These are phyloP conservation scores for Diplocarpon rosae DNA, from an alignment of 2,329 filamentous ascomycete genomes.

Conservation along the genomic window DNA sequence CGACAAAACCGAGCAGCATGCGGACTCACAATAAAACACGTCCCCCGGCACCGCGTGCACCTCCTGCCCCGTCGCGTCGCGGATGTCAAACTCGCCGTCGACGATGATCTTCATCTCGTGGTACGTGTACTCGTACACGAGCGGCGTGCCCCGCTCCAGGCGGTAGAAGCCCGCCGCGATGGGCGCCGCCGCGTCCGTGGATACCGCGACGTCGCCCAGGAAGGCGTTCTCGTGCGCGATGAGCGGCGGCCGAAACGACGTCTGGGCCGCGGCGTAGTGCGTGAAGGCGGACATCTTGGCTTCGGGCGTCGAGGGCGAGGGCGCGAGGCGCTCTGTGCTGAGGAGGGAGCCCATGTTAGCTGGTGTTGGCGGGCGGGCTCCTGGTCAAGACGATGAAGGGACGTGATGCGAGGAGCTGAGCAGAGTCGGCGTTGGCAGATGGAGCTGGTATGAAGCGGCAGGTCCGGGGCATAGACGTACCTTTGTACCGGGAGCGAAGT, in stretches of 20 bases:
- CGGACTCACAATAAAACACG: conserved; percentile 43
- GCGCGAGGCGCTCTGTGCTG: conserved; percentile 19
- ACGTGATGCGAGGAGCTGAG: too few relatives aligned
- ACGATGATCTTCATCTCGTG: conserved; percentile 59
- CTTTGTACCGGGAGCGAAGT: too few relatives aligned
- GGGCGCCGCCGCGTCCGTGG: conserved; percentile 39
- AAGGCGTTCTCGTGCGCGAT: conserved; percentile 54
- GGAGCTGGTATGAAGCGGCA: too few relatives aligned
- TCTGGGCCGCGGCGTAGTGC: conserved; percentile 43
- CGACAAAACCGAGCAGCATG: background rate
- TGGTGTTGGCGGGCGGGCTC: too few relatives aligned
- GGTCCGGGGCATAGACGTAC: too few relatives aligned
- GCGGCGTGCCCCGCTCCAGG: conserved; percentile 48
- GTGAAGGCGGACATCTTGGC: conserved; percentile 21
- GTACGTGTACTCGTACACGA: conserved; percentile 54
- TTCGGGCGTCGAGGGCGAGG: conserved; percentile 4
- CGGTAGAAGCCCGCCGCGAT: conserved; percentile 50
- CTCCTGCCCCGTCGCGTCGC: conserved; percentile 45
- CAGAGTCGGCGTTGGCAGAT: too few relatives aligned
- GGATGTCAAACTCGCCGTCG: conserved; percentile 49
- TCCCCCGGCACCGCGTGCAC: conserved; percentile 48
- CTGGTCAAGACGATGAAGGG: too few relatives aligned
- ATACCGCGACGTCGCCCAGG: conserved; percentile 42
- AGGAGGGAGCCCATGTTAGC: conserved; percentile 26
- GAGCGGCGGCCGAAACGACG: conserved; percentile 45